phyloP scores from a whole-genome alignment of 1,139 yeast genomes.

The Entelexis paramagnoliae region DNA sequence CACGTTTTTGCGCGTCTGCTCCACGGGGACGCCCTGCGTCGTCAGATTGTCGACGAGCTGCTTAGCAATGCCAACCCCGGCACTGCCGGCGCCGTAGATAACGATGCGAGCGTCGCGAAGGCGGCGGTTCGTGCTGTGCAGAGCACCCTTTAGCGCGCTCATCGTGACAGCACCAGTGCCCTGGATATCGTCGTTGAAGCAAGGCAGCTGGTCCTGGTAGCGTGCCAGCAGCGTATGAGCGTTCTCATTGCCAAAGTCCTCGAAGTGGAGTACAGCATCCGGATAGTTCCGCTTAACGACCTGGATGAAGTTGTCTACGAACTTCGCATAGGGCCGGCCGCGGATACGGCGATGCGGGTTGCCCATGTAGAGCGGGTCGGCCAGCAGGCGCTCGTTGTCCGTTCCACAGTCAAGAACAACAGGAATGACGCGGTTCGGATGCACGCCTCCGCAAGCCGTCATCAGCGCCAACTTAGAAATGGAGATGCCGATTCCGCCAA shows the following conservation, averaged over 20 bases:
- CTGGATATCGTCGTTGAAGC: slow-evolving; percentile 95
- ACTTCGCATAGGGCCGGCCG: slow-evolving; percentile 75
- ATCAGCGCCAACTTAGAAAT: slow-evolving; percentile 84
- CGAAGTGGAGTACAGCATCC: slow-evolving; percentile 84
- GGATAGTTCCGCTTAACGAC: slow-evolving; percentile 71
- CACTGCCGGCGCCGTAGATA: slow-evolving; percentile 92
- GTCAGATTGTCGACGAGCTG: slow-evolving; percentile 78
- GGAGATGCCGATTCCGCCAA: slow-evolving; percentile 88
- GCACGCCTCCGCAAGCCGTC: slow-evolving; percentile 94
- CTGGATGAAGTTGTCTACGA: slow-evolving; percentile 65
- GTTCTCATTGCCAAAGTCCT: slow-evolving; percentile 86
- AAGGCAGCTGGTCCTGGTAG: slow-evolving; percentile 63
- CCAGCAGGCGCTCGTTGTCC: slow-evolving; percentile 61
- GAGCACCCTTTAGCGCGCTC: slow-evolving; percentile 90
- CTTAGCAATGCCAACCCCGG: slow-evolving; percentile 92
- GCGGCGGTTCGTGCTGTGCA: slow-evolving; percentile 59
- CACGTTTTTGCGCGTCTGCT: slow-evolving; percentile 61
- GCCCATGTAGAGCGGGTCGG: slow-evolving; percentile 87
- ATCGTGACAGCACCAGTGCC: slow-evolving; percentile 98
- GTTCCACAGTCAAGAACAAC: slow-evolving; percentile 89
- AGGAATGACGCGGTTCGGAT: slow-evolving; percentile 87
- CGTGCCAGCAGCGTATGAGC: slow-evolving; percentile 73
- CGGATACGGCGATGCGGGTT: slow-evolving; percentile 75
- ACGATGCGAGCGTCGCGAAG: slow-evolving; percentile 59
- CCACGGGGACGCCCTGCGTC: slow-evolving; percentile 54